Percentiles rank a stretch among this genome's conserved stretches.
These are phyloP conservation scores for Tagetes patula DNA, from an alignment of 129 eudicot genomes.

Conservation along the genomic window DNA sequence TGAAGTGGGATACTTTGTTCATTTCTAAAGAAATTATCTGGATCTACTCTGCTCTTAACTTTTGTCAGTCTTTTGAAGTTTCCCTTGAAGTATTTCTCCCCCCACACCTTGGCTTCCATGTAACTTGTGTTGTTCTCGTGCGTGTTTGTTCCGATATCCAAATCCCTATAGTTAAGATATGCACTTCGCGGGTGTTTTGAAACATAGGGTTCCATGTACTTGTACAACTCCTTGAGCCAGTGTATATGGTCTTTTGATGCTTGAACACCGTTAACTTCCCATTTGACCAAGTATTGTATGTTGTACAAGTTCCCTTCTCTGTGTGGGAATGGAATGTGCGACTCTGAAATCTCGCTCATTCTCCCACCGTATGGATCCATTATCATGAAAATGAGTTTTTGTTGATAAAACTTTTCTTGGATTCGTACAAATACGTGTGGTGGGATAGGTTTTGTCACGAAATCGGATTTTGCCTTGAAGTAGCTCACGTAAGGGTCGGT, in stretches of 20 bases:
- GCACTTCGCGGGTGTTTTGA: slow-evolving; percentile 53
- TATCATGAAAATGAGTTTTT: slow-evolving; percentile 36
- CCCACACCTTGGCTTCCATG: slow-evolving; percentile 48
- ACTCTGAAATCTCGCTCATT: slow-evolving; percentile 47
- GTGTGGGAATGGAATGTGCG: slow-evolving; percentile 58
- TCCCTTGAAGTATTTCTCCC: slow-evolving; percentile 50
- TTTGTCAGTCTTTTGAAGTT: slow-evolving; percentile 51
- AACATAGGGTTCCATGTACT: slow-evolving; percentile 38
- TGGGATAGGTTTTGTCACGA: slow-evolving; percentile 45
- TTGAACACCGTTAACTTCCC: slow-evolving; percentile 39
- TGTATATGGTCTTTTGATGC: slow-evolving; percentile 35
- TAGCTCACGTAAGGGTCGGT: slow-evolving; percentile 35
- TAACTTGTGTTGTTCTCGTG: slow-evolving; percentile 33
- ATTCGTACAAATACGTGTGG: slow-evolving; percentile 36
- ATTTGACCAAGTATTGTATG: slow-evolving; percentile 44
- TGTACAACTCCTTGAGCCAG: slow-evolving; percentile 45
- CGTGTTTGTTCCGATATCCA: slow-evolving; percentile 45
- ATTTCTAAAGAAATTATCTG: slow-evolving; percentile 41
- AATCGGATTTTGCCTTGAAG: slow-evolving; percentile 59
- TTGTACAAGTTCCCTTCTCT: slow-evolving; percentile 50
- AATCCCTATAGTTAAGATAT: slow-evolving; percentile 49
- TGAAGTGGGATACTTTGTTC: slow-evolving; percentile 55
- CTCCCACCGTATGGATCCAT: slow-evolving; percentile 61
- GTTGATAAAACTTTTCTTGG: slow-evolving; percentile 33
- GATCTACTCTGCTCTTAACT: slow-evolving; percentile 48